These are phyloP conservation scores for Epicoccum sorghinum DNA, from an alignment of 2,329 filamentous ascomycete species.

Conservation along the genomic window DNA sequence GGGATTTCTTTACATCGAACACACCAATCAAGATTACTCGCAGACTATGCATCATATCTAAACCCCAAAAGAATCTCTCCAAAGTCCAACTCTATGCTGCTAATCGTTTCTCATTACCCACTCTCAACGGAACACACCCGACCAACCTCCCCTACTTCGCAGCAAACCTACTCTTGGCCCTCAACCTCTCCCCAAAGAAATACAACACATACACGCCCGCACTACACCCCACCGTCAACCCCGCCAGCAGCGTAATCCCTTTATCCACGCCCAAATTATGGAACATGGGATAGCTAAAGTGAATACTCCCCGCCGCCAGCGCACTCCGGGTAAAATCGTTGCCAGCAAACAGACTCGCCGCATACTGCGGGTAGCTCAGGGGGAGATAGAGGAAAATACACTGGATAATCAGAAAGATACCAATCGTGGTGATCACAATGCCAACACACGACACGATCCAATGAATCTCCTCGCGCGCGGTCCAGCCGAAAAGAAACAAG, in stretches of 20 bases:
- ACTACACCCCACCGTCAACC: slow-evolving; percentile 48
- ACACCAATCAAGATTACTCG: neutral
- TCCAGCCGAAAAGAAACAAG: slow-evolving; percentile 71
- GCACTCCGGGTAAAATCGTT: slow-evolving; percentile 64
- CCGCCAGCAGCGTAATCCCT: slow-evolving; percentile 62
- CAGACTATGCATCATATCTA: neutral
- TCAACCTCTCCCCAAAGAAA: slow-evolving; percentile 47
- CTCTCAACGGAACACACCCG: neutral
- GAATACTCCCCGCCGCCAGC: slow-evolving; percentile 64
- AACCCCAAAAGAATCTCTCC: neutral
- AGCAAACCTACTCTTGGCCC: slow-evolving; percentile 42
- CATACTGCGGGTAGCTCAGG: slow-evolving; percentile 62
- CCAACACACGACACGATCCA: slow-evolving; percentile 65
- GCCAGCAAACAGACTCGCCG: slow-evolving; percentile 62
- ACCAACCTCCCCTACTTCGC: slow-evolving; percentile 27
- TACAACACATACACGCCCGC: slow-evolving; percentile 67
- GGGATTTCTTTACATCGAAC: neutral
- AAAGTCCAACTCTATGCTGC: neutral
- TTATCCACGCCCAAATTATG: slow-evolving; percentile 63
- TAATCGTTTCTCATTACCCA: neutral
- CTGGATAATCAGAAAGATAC: slow-evolving; percentile 54
- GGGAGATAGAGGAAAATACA: slow-evolving; percentile 67
- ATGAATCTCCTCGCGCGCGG: slow-evolving; percentile 65
- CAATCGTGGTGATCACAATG: slow-evolving; percentile 57
- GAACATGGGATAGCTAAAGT: slow-evolving; percentile 67